Conservation (phyloP, 2,329 filamentous ascomycete genomes). For the Cordyceps cicadae region DNA sequence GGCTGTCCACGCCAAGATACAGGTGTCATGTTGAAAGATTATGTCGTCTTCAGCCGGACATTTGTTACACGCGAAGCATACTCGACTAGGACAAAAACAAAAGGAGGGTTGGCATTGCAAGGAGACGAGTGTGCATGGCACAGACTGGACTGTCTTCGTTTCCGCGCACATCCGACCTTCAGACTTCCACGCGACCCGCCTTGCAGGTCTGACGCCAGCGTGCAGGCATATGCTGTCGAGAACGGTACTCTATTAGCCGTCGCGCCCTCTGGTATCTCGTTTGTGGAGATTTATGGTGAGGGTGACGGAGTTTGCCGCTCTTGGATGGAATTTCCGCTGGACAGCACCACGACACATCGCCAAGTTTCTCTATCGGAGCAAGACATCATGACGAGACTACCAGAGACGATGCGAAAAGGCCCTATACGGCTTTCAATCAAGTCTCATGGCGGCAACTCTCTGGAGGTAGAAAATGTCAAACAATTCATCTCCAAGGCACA, state of each 20-base stretch:
- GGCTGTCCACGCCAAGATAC: conserved; percentile 83
- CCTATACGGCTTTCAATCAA: conserved; percentile 66
- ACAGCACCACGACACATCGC: conserved; percentile 54
- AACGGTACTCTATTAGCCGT: conserved; percentile 67
- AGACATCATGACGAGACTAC: conserved; percentile 62
- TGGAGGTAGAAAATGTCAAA: conserved; percentile 70
- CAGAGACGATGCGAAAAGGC: conserved; percentile 62
- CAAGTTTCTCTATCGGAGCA: conserved; percentile 68
- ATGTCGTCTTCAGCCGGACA: conserved; percentile 72
- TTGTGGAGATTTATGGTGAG: conserved; percentile 72
- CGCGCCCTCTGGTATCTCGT: conserved; percentile 73
- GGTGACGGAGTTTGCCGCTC: conserved; percentile 72
- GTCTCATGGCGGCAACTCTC: conserved; percentile 64
- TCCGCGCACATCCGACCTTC: conserved; percentile 87
- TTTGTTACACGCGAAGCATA: conserved; percentile 78
- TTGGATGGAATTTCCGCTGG: conserved; percentile 72
- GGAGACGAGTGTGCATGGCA: conserved; percentile 90
- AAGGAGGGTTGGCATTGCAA: conserved; percentile 64
- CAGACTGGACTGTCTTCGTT: conserved; percentile 77
- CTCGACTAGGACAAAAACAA: conserved; percentile 77
- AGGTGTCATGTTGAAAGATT: conserved; percentile 89
- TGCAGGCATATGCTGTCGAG: conserved; percentile 82
- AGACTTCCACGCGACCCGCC: conserved; percentile 66
- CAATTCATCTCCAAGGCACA: conserved; percentile 63
- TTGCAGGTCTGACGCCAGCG: conserved; percentile 58